Conservation (phyloP, 495 filamentous ascomycete species). For the Xylaria scruposa region DNA sequence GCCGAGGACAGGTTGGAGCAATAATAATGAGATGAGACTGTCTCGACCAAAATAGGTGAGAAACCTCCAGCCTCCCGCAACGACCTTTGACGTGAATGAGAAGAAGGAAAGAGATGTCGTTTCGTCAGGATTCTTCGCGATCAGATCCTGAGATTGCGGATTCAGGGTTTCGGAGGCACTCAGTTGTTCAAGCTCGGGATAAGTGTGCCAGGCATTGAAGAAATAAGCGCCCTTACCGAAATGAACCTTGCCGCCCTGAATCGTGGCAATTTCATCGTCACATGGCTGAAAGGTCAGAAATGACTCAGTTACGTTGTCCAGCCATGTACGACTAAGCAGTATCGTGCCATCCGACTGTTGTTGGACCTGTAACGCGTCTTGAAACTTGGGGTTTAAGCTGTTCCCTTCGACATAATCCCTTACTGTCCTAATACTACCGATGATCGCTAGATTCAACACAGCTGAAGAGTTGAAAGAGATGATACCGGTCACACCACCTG, state of each 20-base stretch:
- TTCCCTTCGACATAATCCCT: conserved; percentile 62
- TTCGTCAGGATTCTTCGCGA: conserved; percentile 51
- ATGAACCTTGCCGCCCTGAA: conserved; percentile 50
- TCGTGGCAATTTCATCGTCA: conserved; percentile 34
- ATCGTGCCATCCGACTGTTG: conserved; percentile 49
- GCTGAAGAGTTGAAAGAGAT: conserved; percentile 64
- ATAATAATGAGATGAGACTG: conserved; percentile 64
- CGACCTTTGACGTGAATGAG: conserved; percentile 66
- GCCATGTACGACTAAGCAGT: conserved; percentile 59
- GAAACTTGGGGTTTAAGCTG: conserved; percentile 18
- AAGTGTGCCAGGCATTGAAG: conserved; percentile 66
- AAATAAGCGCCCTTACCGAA: conserved; percentile 61
- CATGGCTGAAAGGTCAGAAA: conserved; percentile 53
- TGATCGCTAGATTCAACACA: conserved; percentile 57
- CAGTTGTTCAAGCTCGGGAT: conserved; percentile 65
- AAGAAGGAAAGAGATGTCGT: conserved; percentile 64
- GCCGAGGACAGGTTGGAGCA: conserved; percentile 65
- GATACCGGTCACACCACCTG: conserved; percentile 58
- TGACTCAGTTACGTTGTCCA: conserved; percentile 66
- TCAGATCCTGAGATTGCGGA: conserved; percentile 51
- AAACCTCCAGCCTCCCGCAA: conserved; percentile 71
- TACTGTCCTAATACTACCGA: conserved; percentile 67
- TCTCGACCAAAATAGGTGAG: conserved; percentile 73
- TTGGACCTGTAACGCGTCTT: conserved; percentile 33
- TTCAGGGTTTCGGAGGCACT: conserved; percentile 57